phyloP scores from a whole-genome alignment of 2,329 filamentous ascomycete genomes.

The Epichloe scottii region DNA sequence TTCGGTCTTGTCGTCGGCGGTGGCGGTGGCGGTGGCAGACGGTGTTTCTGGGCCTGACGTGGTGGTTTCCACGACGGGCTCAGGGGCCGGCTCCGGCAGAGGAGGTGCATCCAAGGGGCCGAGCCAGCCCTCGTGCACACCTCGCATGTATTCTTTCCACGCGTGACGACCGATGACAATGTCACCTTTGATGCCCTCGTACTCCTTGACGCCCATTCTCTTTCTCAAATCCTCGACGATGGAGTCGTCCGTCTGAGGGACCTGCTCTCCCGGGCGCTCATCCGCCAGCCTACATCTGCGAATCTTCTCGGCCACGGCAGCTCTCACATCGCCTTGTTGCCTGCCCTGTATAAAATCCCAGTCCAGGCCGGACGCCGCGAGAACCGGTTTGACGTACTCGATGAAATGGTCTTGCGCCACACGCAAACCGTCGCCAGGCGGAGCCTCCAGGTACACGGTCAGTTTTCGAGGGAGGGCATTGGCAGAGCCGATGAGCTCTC shows the following conservation, averaged over 20 bases:
- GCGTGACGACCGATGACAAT: constrained; percentile 81
- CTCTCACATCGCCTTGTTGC: constrained; percentile 83
- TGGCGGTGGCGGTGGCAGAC: constrained; percentile 12
- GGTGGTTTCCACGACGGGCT: constrained; percentile 14
- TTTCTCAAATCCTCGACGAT: constrained; percentile 51
- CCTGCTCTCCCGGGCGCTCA: constrained; percentile 34
- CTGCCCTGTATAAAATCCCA: constrained; percentile 93
- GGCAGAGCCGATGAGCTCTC: constrained; percentile 55
- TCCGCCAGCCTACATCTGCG: constrained; percentile 54
- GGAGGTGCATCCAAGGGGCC: constrained; percentile 61
- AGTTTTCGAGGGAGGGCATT: constrained; percentile 70
- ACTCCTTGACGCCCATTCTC: constrained; percentile 56
- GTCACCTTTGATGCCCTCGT: constrained; percentile 66
- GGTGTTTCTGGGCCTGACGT: constrained; percentile 8
- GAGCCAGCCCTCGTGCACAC: constrained; percentile 91
- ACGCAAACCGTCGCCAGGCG: constrained; percentile 75
- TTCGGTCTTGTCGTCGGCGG: constrained; percentile 10
- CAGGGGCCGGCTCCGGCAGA: constrained; percentile 13
- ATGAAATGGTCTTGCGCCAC: constrained; percentile 88
- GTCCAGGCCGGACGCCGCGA: constrained; percentile 81
- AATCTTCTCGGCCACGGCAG: constrained; percentile 75
- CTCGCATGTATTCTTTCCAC: constrained; percentile 95
- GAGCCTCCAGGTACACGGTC: constrained; percentile 73
- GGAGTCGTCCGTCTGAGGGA: constrained; percentile 36
- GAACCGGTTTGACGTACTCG: constrained; percentile 86